Conservation (phyloP, 2,329 filamentous ascomycete genomes). For the Penicillium sp. region DNA sequence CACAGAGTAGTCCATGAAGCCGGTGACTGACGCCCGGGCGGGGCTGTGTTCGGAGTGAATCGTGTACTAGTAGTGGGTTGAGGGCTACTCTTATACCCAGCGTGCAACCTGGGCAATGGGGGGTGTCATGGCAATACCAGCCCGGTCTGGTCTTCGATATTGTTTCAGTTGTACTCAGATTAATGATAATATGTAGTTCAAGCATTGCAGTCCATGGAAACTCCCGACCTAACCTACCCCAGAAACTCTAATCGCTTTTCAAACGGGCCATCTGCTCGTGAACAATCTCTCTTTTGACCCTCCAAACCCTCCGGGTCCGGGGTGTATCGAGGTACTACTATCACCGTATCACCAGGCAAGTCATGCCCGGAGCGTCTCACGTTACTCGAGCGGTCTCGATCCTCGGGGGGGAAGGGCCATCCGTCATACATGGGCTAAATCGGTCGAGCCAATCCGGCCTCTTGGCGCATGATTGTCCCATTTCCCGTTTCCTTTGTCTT, state of each 20-base stretch:
- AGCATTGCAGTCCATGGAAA: neutral
- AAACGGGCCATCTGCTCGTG: neutral
- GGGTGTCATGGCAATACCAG: too few relatives aligned
- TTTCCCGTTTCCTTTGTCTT: neutral
- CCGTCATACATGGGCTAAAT: slow-evolving; percentile 17
- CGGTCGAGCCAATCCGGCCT: slow-evolving; percentile 2
- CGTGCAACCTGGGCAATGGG: too few relatives aligned
- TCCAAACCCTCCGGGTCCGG: too few relatives aligned
- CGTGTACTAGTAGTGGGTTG: neutral
- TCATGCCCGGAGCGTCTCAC: slow-evolving; percentile 6
- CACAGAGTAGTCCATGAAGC: neutral
- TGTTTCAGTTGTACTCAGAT: neutral
- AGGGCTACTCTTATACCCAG: neutral
- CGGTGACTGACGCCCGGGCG: neutral
- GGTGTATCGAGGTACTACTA: too few relatives aligned
- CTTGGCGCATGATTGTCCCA: too few relatives aligned
- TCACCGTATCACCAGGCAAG: slow-evolving; percentile 14
- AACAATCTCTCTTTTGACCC: neutral
- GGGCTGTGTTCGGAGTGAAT: slow-evolving; percentile 1
- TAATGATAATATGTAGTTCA: too few relatives aligned
- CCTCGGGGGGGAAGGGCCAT: slow-evolving; percentile 10
- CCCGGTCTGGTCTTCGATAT: neutral
- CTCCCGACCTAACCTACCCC: slow-evolving; percentile 11
- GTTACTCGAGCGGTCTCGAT: slow-evolving; percentile 19
- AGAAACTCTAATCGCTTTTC: slow-evolving; percentile 9